These are phyloP conservation scores for Neurospora discreta DNA, from an alignment of 495 filamentous ascomycete genomes.

Conservation along the genomic window DNA sequence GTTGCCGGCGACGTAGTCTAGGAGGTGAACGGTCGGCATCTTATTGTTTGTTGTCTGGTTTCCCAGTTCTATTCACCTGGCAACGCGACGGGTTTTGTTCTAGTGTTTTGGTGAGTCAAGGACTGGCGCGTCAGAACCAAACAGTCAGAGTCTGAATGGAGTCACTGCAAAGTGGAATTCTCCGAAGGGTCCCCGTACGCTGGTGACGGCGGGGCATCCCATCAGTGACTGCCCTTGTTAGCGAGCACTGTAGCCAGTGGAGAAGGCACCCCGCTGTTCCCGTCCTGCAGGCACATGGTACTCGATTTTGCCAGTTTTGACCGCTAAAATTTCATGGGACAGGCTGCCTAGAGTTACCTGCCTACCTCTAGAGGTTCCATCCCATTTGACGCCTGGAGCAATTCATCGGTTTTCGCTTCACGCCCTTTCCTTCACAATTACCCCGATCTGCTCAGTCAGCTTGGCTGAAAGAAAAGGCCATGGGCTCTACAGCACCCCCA, in stretches of 20 bases:
- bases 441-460: no score
- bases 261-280: background rate
- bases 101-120: constrained; percentile 12
- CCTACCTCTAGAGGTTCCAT: no score
- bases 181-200: background rate
- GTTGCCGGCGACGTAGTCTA: constrained; percentile 75
- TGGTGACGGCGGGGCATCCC: constrained; percentile 2
- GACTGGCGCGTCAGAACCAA: background rate
- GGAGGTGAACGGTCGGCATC: constrained; percentile 86
- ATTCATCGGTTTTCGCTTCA: no score
- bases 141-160: background rate
- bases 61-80: background rate
- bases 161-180: constrained; percentile 1
- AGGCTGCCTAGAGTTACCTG: no score
- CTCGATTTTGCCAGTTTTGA: constrained; percentile 12
- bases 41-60: constrained; percentile 6
- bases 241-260: background rate
- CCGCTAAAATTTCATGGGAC: constrained; percentile 14
- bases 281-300: background rate
- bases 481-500: background rate
- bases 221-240: constrained; percentile 6
- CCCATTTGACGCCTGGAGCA: background rate
- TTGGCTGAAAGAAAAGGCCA: no score
- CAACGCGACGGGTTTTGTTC: background rate
- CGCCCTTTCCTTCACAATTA: no score